These are phyloP conservation scores for Scopulariopsis brevicaulis DNA, from an alignment of 2,329 filamentous ascomycete genomes.

Conservation along the genomic window DNA sequence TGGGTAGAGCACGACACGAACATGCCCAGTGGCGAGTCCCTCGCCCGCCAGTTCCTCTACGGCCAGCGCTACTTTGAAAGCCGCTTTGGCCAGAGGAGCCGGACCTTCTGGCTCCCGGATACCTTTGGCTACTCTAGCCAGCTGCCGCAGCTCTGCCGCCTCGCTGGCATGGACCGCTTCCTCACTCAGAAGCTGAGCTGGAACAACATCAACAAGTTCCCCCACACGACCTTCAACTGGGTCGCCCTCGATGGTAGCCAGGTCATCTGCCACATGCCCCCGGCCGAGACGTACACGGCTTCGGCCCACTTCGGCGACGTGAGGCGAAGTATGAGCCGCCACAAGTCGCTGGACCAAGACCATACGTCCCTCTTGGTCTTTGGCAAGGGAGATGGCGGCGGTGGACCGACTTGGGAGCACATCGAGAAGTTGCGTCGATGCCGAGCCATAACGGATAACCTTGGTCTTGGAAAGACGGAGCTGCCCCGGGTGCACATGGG, in stretches of 20 bases:
- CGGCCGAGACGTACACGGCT: slow-evolving; percentile 89
- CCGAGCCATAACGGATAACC: slow-evolving; percentile 81
- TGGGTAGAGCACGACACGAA: slow-evolving; percentile 99
- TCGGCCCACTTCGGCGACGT: slow-evolving; percentile 93
- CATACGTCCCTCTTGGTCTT: slow-evolving; percentile 85
- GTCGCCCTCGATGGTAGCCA: slow-evolving; percentile 91
- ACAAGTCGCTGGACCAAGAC: slow-evolving; percentile 94
- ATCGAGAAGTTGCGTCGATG: slow-evolving; percentile 89
- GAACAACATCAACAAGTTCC: slow-evolving; percentile 99
- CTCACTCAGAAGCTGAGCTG: slow-evolving; percentile 98
- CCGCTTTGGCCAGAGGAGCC: slow-evolving; percentile 77
- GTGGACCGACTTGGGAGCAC: slow-evolving; percentile 87
- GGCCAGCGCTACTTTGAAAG: slow-evolving; percentile 92
- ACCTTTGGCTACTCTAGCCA: slow-evolving; percentile 97
- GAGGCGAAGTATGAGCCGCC: slow-evolving; percentile 75
- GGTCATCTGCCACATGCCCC: slow-evolving; percentile 95
- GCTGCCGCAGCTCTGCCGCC: slow-evolving; percentile 81
- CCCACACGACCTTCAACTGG: slow-evolving; percentile 98
- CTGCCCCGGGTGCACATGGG: slow-evolving; percentile 85
- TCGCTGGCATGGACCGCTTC: slow-evolving; percentile 94
- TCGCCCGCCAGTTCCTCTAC: slow-evolving; percentile 89
- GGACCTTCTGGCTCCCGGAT: slow-evolving; percentile 95
- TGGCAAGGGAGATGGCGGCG: slow-evolving; percentile 92
- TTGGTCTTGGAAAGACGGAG: slow-evolving; percentile 39
- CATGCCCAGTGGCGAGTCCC: slow-evolving; percentile 86